These are phyloP conservation scores for Fraxinus pennsylvanica DNA, from an alignment of 257 asterid species.

Conservation along the genomic window DNA sequence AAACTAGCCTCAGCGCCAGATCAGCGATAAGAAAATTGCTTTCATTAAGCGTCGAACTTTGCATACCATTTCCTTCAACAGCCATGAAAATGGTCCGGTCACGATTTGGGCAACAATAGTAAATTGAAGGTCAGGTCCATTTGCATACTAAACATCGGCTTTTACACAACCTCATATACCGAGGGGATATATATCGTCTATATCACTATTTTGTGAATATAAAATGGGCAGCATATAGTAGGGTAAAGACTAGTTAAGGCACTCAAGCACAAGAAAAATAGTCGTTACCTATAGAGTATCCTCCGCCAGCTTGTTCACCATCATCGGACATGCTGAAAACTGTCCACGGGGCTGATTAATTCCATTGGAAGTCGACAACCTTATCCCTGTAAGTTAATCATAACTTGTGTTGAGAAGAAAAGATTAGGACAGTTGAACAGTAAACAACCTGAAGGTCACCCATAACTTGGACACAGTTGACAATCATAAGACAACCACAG, in stretches of 20 bases:
- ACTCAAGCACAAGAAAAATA: background rate
- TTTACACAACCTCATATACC: background rate
- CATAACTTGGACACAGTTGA: background rate
- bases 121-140: too few relatives aligned
- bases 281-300: constrained; percentile 44
- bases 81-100: too few relatives aligned
- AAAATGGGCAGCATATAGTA: background rate
- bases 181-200: background rate
- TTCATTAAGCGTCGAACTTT: constrained; percentile 52
- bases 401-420: constrained; percentile 16
- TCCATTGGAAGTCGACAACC: constrained; percentile 97
- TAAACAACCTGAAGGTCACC: background rate
- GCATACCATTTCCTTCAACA: constrained; percentile 49
- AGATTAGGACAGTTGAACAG: too few relatives aligned
- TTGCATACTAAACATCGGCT: background rate
- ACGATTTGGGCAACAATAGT: too few relatives aligned
- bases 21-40: constrained; percentile 64
- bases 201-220: background rate
- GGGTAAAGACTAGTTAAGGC: background rate
- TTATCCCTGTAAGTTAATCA: constrained; percentile 61
- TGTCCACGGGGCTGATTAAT: constrained; percentile 83
- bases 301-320: constrained; percentile 52
- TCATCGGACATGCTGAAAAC: constrained; percentile 74
- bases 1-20: constrained; percentile 67
- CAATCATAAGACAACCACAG: background rate